Percentiles rank a stretch among this genome's conserved stretches.
Conservation (phyloP, 768 basidiomycete species). For the Lactarius vividus region DNA sequence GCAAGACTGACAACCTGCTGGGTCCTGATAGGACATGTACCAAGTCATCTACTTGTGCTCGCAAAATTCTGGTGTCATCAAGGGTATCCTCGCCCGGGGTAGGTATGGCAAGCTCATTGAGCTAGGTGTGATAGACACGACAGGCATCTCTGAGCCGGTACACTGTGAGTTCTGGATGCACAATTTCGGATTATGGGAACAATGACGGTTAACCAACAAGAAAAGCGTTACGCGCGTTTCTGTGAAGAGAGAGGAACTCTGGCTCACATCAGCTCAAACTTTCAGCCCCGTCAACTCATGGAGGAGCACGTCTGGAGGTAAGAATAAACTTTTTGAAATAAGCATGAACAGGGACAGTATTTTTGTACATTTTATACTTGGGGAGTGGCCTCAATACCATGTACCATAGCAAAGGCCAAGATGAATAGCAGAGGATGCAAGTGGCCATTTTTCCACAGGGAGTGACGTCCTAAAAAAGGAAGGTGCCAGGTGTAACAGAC, state of each 20-base stretch:
- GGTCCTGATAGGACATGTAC: constrained; percentile 13
- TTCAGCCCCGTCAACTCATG: no score
- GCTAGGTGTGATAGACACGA: constrained; percentile 18
- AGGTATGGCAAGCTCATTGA: constrained; percentile 10
- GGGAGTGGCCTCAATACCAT: background rate
- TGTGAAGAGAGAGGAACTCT: no score
- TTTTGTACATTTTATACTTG: background rate
- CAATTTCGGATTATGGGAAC: constrained; percentile 2
- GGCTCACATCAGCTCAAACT: no score
- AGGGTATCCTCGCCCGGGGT: background rate
- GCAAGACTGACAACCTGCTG: constrained; percentile 20
- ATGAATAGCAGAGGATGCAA: background rate
- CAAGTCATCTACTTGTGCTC: constrained; percentile 14
- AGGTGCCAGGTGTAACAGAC: no score
- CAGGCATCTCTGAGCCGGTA: constrained; percentile 20
- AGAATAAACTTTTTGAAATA: constrained; percentile 2
- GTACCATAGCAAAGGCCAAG: background rate
- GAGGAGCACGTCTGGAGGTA: no score
- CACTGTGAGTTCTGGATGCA: background rate
- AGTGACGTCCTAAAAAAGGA: no score
- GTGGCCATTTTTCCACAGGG: no score
- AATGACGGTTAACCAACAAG: background rate
- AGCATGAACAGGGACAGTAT: background rate
- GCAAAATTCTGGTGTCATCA: constrained; percentile 5
- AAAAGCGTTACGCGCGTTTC: no score